Evolutionary conservation across 208 protist genomes (phyloP).

Genomic region (Leishmania tarentolae): DNA sequence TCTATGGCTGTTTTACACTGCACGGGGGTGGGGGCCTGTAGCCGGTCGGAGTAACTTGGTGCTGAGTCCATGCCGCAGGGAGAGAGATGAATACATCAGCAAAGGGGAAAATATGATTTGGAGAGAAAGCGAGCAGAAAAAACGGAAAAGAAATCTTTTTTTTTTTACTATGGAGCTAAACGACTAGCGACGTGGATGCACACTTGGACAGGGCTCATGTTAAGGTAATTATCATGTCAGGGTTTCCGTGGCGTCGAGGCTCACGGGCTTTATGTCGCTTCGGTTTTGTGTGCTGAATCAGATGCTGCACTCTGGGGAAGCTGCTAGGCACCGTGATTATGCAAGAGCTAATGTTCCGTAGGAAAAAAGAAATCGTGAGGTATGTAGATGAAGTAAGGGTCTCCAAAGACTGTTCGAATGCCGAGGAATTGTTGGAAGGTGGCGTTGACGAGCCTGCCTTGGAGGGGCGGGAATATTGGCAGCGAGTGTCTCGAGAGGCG

Average conservation of each 20-base stretch:
- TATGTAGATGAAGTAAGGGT: not conserved
- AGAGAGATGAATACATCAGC: not conserved
- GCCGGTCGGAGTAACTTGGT: not conserved
- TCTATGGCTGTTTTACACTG: not conserved
- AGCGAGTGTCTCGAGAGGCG: no score
- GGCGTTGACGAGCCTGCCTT: not conserved
- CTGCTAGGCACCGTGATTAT: not conserved
- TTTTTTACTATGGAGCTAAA: no score
- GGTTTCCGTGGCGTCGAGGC: not conserved
- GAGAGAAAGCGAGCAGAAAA: not conserved
- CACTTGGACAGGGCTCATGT: not conserved
- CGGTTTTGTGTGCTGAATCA: not conserved
- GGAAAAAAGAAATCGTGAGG: not conserved
- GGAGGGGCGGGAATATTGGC: not conserved
- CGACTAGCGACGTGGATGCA: not conserved
- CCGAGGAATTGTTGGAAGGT: not conserved
- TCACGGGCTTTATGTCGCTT: not conserved
- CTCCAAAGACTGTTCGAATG: not conserved
- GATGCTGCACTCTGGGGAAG: not conserved
- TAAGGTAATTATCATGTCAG: not conserved
- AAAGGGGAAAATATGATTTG: not conserved
- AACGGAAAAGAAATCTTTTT: not conserved
- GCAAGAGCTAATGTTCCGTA: not conserved
- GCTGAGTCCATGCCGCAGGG: not conserved
- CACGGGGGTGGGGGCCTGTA: not conserved